Evolutionary conservation across 1,284 basidiomycete species (phyloP).

Genomic region (Acaromyces ingoldii): DNA sequence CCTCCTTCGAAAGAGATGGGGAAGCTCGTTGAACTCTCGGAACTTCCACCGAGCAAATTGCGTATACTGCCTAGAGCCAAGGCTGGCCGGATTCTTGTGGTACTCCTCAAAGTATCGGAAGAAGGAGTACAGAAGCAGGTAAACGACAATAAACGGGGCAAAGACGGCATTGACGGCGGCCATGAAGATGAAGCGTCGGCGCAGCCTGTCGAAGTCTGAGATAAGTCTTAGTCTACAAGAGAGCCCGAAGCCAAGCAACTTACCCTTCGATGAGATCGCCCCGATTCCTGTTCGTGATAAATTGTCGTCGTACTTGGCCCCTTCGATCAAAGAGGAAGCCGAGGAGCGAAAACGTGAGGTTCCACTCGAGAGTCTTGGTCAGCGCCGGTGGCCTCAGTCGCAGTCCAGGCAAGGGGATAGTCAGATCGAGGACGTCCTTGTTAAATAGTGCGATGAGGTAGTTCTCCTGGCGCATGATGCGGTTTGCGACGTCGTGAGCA

Average conservation of each 20-base stretch:
- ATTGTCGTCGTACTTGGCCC: constrained; percentile 82
- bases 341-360: constrained; percentile 87
- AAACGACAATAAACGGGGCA: constrained; percentile 94
- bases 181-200: constrained; percentile 86
- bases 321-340: constrained; percentile 84
- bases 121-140: constrained; percentile 94
- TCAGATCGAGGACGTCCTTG: constrained; percentile 85
- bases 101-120: constrained; percentile 99
- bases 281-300: constrained; percentile 77
- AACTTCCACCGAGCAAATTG: constrained; percentile 97
- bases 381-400: constrained; percentile 59
- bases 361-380: constrained; percentile 91
- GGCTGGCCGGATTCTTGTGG: constrained; percentile 92
- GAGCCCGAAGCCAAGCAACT: too few relatives aligned
- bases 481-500: constrained; percentile 91
- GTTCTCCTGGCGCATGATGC: constrained; percentile 96
- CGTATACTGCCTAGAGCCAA: constrained; percentile 86
- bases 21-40: constrained; percentile 95
- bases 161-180: constrained; percentile 89
- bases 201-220: constrained; percentile 64
- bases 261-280: constrained; percentile 75
- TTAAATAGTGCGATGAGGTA: constrained; percentile 97
- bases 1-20: constrained; percentile 81
- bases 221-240: background rate
- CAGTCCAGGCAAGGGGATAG: constrained; percentile 65